A percentile compares a stretch with the other conserved stretches of the same genome.
Conservation (phyloP, 1,139 yeast genomes). For the Geotrichum fermentans region DNA sequence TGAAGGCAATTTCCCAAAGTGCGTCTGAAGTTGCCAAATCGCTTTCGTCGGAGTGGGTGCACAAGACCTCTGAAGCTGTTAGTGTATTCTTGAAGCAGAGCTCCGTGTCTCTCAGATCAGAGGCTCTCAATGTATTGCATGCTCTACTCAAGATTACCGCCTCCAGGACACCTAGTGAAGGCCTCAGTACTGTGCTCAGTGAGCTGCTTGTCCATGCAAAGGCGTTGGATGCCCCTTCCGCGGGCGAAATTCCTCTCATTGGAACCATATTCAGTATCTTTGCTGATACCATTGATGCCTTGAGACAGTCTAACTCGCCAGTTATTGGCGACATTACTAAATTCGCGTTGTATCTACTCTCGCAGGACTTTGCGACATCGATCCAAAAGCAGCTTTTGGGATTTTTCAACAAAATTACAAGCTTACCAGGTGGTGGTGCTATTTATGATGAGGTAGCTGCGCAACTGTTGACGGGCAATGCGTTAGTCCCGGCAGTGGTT, state of each 20-base stretch:
- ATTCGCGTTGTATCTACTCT: constrained; percentile 9
- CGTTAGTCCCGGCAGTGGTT: constrained; percentile 22
- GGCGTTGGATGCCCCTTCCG: background rate
- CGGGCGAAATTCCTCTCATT: constrained; percentile 9
- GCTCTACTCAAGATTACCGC: constrained; percentile 21
- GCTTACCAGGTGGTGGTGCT: background rate
- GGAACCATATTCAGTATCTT: constrained; percentile 10
- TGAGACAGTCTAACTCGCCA: background rate
- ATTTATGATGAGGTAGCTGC: constrained; percentile 5
- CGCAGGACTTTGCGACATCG: constrained; percentile 1
- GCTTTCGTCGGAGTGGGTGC: constrained; percentile 24
- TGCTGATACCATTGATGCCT: constrained; percentile 4
- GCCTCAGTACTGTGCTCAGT: background rate
- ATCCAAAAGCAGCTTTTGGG: constrained; percentile 6
- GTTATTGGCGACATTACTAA: constrained; percentile 1
- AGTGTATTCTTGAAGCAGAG: constrained; percentile 26
- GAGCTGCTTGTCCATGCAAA: background rate
- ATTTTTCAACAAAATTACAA: constrained; percentile 10
- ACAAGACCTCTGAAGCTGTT: constrained; percentile 23
- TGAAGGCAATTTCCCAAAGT: constrained; percentile 29
- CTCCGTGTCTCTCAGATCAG: constrained; percentile 29
- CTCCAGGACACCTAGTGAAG: background rate
- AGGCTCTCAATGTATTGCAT: constrained; percentile 29
- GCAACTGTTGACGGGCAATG: background rate
- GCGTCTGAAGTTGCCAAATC: constrained; percentile 11